Evolutionary conservation across 441 rosid species (phyloP), one percentile per base, ranked within the genome.

Genomic region (Corymbia citriodora): DNA sequence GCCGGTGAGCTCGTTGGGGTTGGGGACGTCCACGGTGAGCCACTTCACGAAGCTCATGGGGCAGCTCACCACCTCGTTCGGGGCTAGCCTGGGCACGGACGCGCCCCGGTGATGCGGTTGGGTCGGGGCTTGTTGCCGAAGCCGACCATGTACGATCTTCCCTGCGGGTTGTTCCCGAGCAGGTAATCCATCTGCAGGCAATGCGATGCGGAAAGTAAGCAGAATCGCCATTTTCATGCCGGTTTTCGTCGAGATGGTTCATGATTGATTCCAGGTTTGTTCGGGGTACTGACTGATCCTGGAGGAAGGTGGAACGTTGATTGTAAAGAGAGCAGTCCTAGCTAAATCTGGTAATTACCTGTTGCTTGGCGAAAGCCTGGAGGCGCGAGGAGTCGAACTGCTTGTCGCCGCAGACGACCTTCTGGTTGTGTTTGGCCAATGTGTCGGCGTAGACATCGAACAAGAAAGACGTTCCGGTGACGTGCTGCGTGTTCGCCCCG

Each of bases 61-160:
- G 88, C 98, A 97, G 92, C 90, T 91, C 25, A 95, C 88, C 1
- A 63, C 92, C 18, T 23, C 23, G 29, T 92, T 79, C 1, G 91
- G 93, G 10, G 92, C 72, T 23, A 52, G 7, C 18, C 31, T 16
- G 1, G 97, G 96, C 17, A 97, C 94, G 2, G 99, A 95, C 25
- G 99, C 97, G 33, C 98, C 99, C 88, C 98, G 92, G 65, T 98
- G 99, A 90, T 98, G 99, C 12, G 99, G 95, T 65, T 96, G 96
- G 52, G 72, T 83, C 19, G 99, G 14, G 99, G 96, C 91, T 96
- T 95, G 68, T 88, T 85, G 50, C 99, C 99, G 68, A 96, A 96
- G n/a, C 97, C 99, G 2, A 96, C 99, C 99, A 98, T 97, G 94
- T 95, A 96, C 0, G 99, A 98, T 92, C 98, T 93, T 90, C 98